These are phyloP conservation scores for Coemansia sp. DNA, from an alignment of 192 early-diverging fungal genomes.

Conservation along the genomic window DNA sequence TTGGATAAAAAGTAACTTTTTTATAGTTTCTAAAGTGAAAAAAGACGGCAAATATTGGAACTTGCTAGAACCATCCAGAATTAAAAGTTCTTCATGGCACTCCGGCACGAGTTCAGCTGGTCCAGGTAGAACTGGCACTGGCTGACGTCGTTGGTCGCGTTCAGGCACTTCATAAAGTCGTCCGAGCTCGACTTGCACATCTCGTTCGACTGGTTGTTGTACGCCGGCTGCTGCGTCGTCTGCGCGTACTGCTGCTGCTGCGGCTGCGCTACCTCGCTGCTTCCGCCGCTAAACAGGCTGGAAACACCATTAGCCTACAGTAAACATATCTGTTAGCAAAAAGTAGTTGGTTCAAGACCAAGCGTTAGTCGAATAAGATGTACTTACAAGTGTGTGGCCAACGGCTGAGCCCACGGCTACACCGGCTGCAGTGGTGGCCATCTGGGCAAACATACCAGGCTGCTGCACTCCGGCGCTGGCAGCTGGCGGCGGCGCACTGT, in stretches of 20 bases:
- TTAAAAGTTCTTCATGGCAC: slow-evolving; percentile 5
- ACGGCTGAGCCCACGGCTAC: slow-evolving; percentile 88
- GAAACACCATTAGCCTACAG: slow-evolving; percentile 41
- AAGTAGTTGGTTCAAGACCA: too few relatives aligned
- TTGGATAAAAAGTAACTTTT: slow-evolving; percentile 25
- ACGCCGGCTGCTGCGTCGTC: slow-evolving; percentile 14
- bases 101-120: slow-evolving; percentile 86
- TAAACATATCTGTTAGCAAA: neutral
- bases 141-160: slow-evolving; percentile 77
- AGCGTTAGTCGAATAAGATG: too few relatives aligned
- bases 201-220: slow-evolving; percentile 19
- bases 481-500: slow-evolving; percentile 57
- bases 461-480: slow-evolving; percentile 62
- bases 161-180: slow-evolving; percentile 85
- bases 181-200: slow-evolving; percentile 75
- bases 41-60: slow-evolving; percentile 2
- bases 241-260: slow-evolving; percentile 48
- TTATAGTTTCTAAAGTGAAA: slow-evolving; percentile 4
- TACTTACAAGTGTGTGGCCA: slow-evolving; percentile 61
- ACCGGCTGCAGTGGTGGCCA: slow-evolving; percentile 93
- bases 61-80: neutral
- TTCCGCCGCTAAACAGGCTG: slow-evolving; percentile 53
- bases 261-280: slow-evolving; percentile 39
- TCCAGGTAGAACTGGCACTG: slow-evolving; percentile 92
- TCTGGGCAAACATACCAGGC: slow-evolving; percentile 69